Base-by-base conservation (phyloP, 75 land plant genomes). In the Sequoiadendron giganteum region DNA sequence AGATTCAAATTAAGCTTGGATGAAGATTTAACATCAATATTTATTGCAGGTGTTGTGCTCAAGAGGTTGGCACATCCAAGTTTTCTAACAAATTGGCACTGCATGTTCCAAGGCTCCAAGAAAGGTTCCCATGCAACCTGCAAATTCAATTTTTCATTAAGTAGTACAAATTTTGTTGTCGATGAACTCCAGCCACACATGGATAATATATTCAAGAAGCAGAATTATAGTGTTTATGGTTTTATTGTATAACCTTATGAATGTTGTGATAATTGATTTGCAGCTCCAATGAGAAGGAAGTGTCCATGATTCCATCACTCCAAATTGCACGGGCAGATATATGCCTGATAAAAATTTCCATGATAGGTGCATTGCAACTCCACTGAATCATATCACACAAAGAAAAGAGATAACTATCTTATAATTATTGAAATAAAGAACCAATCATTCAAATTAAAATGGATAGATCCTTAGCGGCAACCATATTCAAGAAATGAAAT, bases 51-150 rank as follows among this genome's bases (percentile, higher is more conserved):
- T 73, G 77, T 79, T n/a, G 52, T 85, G 83, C 79, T 87, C 47
- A 90, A 42, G 10, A 89, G 79, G 85, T 84, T 79, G 87, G 47
- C 86, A 8, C n/a, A 42, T 18, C 86, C 92, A 80, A 89, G 65
- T 19, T 87, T 86, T 49, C 86, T 88, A 19, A 32, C 47, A 56
- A 97, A 55, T 3, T 40, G 82, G 47, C 94, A 84, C 86, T 90
- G 87, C 77, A 98, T 91, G 76, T 84, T 88, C 95, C 99, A 96
- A 34, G 97, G 99, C 88, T 98, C 99, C 48, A 98, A 52, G 87
- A 97, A 93, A 55, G 99, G 99, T 92, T 98, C 99, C 99, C 99
- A 98, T 72, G 92, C 87, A 68, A 97, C 99, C 99, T 98, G 89
- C 30, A 90, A 86, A 9, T 11, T 34, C 54, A 87, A 28, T 77